A percentile compares a stretch with the other conserved stretches of the same genome.
Evolutionary conservation across 2,329 filamentous ascomycete genomes (phyloP).

Genomic region (Trichoderma koningiopsis): DNA sequence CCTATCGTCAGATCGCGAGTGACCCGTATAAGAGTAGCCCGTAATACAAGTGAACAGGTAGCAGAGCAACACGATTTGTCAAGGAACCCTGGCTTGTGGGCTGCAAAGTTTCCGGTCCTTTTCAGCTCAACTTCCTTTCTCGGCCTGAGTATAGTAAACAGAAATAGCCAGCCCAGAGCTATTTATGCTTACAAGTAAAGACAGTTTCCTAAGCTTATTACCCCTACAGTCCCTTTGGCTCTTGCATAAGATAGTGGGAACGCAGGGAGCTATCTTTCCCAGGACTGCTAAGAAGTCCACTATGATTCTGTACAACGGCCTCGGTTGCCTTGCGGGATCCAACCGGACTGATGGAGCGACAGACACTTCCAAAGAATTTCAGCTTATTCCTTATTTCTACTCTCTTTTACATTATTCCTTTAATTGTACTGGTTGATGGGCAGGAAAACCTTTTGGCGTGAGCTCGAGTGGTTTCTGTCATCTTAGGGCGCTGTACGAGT

Average conservation of each 20-base stretch:
- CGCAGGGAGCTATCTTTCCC: background rate
- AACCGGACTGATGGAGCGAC: background rate
- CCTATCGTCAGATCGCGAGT: background rate
- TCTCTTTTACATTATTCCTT: background rate
- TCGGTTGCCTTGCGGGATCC: background rate
- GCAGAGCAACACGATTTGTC: background rate
- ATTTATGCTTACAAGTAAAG: background rate
- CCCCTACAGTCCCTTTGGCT: background rate
- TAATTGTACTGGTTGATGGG: background rate
- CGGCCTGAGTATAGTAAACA: constrained; percentile 3
- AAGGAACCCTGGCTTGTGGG: constrained; percentile 3
- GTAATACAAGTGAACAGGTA: background rate
- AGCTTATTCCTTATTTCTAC: background rate
- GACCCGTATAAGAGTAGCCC: background rate
- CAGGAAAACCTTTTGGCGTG: background rate
- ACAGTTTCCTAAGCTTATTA: background rate
- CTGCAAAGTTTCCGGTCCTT: constrained; percentile 4
- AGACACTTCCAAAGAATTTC: background rate
- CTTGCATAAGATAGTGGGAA: background rate
- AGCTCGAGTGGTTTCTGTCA: background rate
- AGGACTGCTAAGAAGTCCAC: no score
- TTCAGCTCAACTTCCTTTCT: constrained; percentile 17
- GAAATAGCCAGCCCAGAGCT: background rate
- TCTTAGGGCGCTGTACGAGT: background rate
- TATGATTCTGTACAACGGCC: background rate